Conservation (phyloP, 345 rosid genomes). For the Populus simonii region DNA sequence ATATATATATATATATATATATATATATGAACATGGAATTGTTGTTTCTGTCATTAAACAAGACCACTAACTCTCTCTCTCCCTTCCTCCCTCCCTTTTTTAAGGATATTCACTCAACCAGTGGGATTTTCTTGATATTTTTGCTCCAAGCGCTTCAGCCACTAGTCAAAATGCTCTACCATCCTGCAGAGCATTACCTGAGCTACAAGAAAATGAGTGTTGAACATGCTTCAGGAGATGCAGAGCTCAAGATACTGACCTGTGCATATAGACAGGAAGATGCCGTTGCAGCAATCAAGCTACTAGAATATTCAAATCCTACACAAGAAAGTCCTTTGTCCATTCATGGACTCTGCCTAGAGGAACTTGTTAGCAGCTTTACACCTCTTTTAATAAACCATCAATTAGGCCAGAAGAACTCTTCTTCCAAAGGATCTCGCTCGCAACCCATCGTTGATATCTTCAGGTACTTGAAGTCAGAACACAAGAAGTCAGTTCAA, state of each 20-base stretch:
- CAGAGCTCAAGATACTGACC: conserved; percentile 12
- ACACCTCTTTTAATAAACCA: conserved; percentile 20
- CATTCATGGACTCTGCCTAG: conserved; percentile 18
- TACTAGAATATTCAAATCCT: conserved; percentile 22
- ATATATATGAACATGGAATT: too few species aligned
- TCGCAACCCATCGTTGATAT: conserved; percentile 5
- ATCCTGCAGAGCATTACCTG: conserved; percentile 18
- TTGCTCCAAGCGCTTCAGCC: conserved; percentile 8
- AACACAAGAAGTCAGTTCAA: conserved; percentile 7
- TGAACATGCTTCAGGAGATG: background rate
- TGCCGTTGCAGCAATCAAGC: conserved; percentile 13
- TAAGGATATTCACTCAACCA: background rate
- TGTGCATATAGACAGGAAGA: conserved; percentile 23
- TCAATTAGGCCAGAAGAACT: conserved; percentile 19
- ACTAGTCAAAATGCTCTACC: conserved; percentile 11
- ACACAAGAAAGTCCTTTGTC: conserved; percentile 9
- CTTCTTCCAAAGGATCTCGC: background rate
- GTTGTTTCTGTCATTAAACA: too few species aligned
- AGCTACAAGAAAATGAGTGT: conserved; percentile 21
- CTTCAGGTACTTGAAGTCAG: conserved; percentile 12
- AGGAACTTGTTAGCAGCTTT: conserved; percentile 12
- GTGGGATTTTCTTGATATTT: background rate
- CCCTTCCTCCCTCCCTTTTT: too few species aligned
- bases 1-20: too few species aligned
- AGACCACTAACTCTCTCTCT: too few species aligned